phyloP scores from a whole-genome alignment of 2,329 filamentous ascomycete genomes.

The Colletotrichum shisoi region DNA sequence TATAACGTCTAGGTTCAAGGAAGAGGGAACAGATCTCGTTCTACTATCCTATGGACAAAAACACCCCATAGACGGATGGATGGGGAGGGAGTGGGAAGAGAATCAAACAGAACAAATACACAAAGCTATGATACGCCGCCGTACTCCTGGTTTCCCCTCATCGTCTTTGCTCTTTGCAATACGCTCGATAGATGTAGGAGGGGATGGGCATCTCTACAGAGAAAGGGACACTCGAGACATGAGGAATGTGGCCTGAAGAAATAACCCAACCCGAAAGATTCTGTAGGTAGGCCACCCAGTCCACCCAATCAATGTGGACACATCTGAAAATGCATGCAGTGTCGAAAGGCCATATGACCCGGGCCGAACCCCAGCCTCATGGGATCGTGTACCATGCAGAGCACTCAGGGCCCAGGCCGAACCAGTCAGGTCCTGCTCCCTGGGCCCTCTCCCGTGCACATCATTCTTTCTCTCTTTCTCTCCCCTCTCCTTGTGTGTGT shows the following conservation, averaged over 20 bases:
- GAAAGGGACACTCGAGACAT: slow-evolving; percentile 40
- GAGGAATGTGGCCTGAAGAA: slow-evolving; percentile 29
- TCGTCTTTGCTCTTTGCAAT: slow-evolving; percentile 41
- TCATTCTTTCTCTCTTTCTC: slow-evolving; percentile 1
- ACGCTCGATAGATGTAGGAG: slow-evolving; percentile 35
- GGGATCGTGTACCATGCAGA: slow-evolving; percentile 16
- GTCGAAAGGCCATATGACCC: slow-evolving; percentile 8
- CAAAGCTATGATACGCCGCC: slow-evolving; percentile 43
- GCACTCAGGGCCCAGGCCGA: not conserved
- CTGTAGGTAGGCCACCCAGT: slow-evolving; percentile 26
- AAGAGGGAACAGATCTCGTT: slow-evolving; percentile 34
- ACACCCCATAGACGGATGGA: slow-evolving; percentile 32
- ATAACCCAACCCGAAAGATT: slow-evolving; percentile 30
- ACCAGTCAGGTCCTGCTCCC: not conserved
- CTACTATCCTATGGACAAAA: slow-evolving; percentile 40
- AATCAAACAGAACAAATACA: slow-evolving; percentile 39
- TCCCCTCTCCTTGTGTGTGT: too few relatives aligned
- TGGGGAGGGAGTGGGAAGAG: slow-evolving; percentile 29
- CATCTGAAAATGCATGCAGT: slow-evolving; percentile 34
- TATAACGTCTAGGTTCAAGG: slow-evolving; percentile 17
- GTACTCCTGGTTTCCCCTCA: slow-evolving; percentile 42
- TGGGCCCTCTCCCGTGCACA: slow-evolving; percentile 28
- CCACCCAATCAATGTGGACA: slow-evolving; percentile 29
- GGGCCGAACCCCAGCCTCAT: slow-evolving; percentile 11
- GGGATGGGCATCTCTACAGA: slow-evolving; percentile 14